Evolutionary conservation across 305 asterid species (phyloP), one percentile per base, ranked within the genome.

Genomic region (Solanum hybrid): DNA sequence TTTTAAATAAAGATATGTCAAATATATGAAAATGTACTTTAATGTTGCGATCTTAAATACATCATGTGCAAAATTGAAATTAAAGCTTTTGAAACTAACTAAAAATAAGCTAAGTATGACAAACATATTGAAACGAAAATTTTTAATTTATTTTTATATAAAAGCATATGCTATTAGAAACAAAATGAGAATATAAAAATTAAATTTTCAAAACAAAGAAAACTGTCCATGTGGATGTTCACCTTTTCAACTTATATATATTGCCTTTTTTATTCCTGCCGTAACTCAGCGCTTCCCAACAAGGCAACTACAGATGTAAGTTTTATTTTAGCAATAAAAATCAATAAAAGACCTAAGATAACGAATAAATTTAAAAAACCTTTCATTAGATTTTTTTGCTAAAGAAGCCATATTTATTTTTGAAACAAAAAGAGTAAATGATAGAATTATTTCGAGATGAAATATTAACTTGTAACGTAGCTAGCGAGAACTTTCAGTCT

Each of bases 111-210:
- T n/a, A 15, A 51, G 0, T 51, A 15, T 51, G 66, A 15, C 9
- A 51, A 45, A 45, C 7, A 5, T 2, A 45, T 45, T 0, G 0
- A 14, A 45, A 45, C 0, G 2, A 13, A 4, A 4, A 0, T 0
- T 1, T 4, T 13, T 4, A 42, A 12, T 42, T 42, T 42, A 12
- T 60, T 19, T 56, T 19, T 60, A 13, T 42, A 12, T 42, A 42
- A 13, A 4, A 12, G 13, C 13, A 3, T 12, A 13, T 42, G 64
- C 1, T 56, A 56, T 56, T 56, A 56, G 24, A 56, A 17, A 56
- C 69, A 56, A 17, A 56, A 17, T 6, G 24, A 56, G 69, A 56
- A 56, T 17, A 56, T 56, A 17, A 56, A 51, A 56, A 17, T 0
- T 6, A 56, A 56, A 56, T 3, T 56, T 56, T 17, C 69, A 6